A percentile compares a stretch with the other conserved stretches of the same genome.
These are phyloP conservation scores for Fusarium nelsonii DNA, from an alignment of 2,329 filamentous ascomycete species.

Conservation along the genomic window DNA sequence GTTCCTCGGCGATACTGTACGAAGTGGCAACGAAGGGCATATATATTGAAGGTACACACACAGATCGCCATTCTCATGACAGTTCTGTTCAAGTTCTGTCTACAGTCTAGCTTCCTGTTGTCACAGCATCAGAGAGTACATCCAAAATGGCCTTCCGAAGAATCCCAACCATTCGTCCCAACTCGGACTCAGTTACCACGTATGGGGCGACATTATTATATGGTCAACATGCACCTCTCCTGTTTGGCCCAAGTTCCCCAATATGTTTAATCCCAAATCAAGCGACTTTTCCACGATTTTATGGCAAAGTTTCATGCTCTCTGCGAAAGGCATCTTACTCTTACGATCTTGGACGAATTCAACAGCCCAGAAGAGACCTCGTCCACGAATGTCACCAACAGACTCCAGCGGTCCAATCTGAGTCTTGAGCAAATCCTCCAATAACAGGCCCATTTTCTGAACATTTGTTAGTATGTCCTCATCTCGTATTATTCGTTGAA, in stretches of 20 bases:
- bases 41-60: neutral
- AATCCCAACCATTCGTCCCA: conserved; percentile 3
- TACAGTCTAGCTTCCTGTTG: neutral
- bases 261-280: conserved; percentile 1
- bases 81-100: neutral
- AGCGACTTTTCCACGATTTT: neutral
- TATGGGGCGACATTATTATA: conserved; percentile 10
- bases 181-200: neutral
- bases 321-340: neutral
- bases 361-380: conserved; percentile 14
- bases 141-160: neutral
- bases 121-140: neutral
- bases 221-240: conserved; percentile 8
- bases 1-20: neutral
- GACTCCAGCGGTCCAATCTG: neutral
- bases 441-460: neutral
- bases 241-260: conserved; percentile 8
- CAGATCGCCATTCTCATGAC: too few species aligned
- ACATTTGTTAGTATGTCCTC: neutral
- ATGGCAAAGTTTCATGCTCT: conserved; percentile 2
- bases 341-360: conserved; percentile 6
- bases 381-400: conserved; percentile 10
- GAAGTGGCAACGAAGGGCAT: too few species aligned
- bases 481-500: conserved; percentile 6
- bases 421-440: neutral